Conservation (phyloP, 2,329 filamentous ascomycete genomes). For the Boeremia lycopersici region DNA sequence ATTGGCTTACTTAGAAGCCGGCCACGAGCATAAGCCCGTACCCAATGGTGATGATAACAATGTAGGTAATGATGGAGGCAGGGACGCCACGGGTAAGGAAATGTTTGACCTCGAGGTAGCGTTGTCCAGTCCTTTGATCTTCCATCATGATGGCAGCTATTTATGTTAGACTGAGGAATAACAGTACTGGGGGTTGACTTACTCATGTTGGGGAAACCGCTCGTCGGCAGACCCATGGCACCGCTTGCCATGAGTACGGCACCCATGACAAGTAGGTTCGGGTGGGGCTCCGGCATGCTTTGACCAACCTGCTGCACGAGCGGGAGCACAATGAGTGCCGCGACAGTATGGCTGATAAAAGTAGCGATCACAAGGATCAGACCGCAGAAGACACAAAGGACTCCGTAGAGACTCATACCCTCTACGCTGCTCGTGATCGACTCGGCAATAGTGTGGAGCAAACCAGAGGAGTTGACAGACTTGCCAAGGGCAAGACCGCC, state of each 20-base stretch:
- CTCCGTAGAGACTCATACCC: constrained; percentile 80
- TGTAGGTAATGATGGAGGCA: constrained; percentile 78
- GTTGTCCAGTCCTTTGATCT: constrained; percentile 84
- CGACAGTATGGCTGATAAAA: constrained; percentile 97
- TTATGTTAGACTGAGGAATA: constrained; percentile 19
- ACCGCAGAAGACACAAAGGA: constrained; percentile 82
- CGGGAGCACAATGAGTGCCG: constrained; percentile 91
- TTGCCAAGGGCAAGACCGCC: constrained; percentile 92
- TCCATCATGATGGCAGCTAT: constrained; percentile 99
- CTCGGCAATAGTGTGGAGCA: constrained; percentile 85
- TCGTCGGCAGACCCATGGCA: constrained; percentile 96
- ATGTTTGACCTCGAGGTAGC: constrained; percentile 90
- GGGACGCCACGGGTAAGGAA: constrained; percentile 95
- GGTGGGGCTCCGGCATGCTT: constrained; percentile 84
- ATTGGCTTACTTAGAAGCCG: constrained; percentile 58
- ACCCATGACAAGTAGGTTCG: constrained; percentile 94
- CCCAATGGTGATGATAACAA: constrained; percentile 84
- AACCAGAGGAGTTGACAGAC: constrained; percentile 88
- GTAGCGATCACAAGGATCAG: constrained; percentile 93
- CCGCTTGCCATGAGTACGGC: constrained; percentile 95
- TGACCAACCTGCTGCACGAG: constrained; percentile 85
- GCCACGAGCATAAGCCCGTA: constrained; percentile 87
- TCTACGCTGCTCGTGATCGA: constrained; percentile 76
- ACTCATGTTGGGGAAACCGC: constrained; percentile 99
- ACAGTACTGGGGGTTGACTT: constrained; percentile 55